A percentile compares a stretch with the other conserved stretches of the same genome.
phyloP scores from a whole-genome alignment of 2,329 filamentous ascomycete genomes.

The Xylariaceae sp. region DNA sequence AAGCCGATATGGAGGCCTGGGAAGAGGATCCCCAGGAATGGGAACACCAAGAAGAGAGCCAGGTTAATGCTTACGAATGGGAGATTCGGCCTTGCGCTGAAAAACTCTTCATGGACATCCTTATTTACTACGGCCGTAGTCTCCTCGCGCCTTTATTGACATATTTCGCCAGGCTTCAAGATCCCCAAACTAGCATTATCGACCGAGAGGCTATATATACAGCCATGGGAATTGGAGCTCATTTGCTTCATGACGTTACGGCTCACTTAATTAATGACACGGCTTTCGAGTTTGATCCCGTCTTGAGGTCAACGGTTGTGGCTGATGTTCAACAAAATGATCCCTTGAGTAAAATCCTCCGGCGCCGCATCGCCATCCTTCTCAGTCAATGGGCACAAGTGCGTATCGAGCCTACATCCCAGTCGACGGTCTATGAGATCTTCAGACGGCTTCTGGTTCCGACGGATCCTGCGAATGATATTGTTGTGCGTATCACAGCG shows the following conservation, averaged over 20 bases:
- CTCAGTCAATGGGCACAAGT: conserved; percentile 87
- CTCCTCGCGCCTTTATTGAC: conserved; percentile 73
- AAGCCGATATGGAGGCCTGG: conserved; percentile 85
- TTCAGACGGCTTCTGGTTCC: conserved; percentile 81
- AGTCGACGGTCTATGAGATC: conserved; percentile 77
- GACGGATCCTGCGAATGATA: conserved; percentile 75
- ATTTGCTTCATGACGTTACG: too few relatives aligned
- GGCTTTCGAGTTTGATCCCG: conserved; percentile 73
- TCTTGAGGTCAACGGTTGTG: conserved; percentile 71
- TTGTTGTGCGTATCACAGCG: conserved; percentile 87
- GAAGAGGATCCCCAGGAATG: conserved; percentile 93
- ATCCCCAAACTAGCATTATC: conserved; percentile 63
- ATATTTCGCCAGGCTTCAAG: conserved; percentile 77
- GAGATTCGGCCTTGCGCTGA: conserved; percentile 89
- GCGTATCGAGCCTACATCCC: conserved; percentile 64
- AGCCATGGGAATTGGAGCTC: conserved; percentile 80
- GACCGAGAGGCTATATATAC: conserved; percentile 94
- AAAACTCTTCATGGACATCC: conserved; percentile 86
- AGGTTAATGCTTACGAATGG: conserved; percentile 85
- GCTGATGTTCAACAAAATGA: conserved; percentile 67
- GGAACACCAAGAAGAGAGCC: conserved; percentile 84
- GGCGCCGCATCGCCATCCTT: conserved; percentile 82
- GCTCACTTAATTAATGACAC: too few relatives aligned
- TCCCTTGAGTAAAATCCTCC: conserved; percentile 70
- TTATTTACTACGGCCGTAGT: conserved; percentile 81